These are phyloP conservation scores for Trichosanthes cucumerina DNA, from an alignment of 306 rosid species.

Conservation along the genomic window DNA sequence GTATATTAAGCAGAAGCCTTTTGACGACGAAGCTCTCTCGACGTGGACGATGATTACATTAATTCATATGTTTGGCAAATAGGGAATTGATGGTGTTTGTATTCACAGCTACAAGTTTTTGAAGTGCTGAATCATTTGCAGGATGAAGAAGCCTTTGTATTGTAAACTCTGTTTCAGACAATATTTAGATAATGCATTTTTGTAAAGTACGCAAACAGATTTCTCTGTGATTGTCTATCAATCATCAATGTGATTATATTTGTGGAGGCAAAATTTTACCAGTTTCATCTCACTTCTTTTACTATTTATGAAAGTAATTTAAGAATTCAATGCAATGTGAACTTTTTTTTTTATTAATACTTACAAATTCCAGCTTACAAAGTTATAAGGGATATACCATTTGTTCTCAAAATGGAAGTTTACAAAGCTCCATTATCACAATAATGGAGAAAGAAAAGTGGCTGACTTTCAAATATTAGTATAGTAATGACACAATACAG, in stretches of 20 bases:
- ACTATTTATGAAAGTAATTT: neutral
- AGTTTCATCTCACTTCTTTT: neutral
- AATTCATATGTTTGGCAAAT: neutral
- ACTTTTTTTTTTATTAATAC: neutral
- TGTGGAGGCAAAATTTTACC: neutral
- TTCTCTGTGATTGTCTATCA: neutral
- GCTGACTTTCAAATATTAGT: neutral
- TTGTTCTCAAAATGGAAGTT: neutral
- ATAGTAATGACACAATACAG: neutral
- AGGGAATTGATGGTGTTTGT: slow-evolving; percentile 4
- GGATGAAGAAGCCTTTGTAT: neutral
- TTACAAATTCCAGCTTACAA: neutral
- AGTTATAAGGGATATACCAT: neutral
- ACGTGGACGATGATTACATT: neutral
- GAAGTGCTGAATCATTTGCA: neutral
- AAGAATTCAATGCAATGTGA: neutral
- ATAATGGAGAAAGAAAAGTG: neutral
- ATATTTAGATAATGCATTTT: slow-evolving; percentile 2
- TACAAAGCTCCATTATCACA: neutral
- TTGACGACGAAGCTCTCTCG: neutral
- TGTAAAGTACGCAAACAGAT: neutral
- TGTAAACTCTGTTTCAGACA: neutral
- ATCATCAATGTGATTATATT: neutral
- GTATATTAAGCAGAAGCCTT: neutral
- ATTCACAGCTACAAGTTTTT: neutral